phyloP scores from a whole-genome alignment of 257 asterid species.

The Salvia splendens region DNA sequence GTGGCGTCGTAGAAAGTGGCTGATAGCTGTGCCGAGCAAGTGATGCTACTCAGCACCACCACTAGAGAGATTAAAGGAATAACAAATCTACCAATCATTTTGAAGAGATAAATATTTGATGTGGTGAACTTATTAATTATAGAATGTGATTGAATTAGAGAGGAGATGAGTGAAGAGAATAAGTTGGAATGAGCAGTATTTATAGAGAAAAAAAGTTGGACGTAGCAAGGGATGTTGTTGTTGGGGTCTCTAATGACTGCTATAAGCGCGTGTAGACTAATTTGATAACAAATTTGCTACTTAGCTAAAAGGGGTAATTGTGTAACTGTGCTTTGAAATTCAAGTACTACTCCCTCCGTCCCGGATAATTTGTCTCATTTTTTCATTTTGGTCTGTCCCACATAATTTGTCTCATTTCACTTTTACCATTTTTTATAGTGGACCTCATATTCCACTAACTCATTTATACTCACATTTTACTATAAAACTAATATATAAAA shows the following conservation, averaged over 20 bases:
- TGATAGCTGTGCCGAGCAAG: constrained; percentile 43
- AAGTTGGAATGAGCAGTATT: too few species aligned
- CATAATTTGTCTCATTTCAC: too few species aligned
- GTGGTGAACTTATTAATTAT: too few species aligned
- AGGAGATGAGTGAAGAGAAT: neutral
- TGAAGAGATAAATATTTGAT: neutral
- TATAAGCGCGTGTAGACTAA: constrained; percentile 4
- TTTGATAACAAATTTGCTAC: neutral
- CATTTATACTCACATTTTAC: too few species aligned
- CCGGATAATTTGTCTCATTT: too few species aligned
- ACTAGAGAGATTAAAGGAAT: neutral
- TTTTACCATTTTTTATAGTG: too few species aligned
- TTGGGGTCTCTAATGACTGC: constrained; percentile 11
- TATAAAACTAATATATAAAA: too few species aligned
- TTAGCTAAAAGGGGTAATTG: neutral
- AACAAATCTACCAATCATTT: constrained; percentile 8
- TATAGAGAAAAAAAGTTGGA: neutral
- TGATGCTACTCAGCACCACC: constrained; percentile 13
- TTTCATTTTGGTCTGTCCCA: too few species aligned
- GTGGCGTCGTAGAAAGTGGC: constrained; percentile 33
- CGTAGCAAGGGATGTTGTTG: too few species aligned
- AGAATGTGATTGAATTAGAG: too few species aligned
- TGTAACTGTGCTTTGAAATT: neutral
- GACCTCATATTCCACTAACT: too few species aligned
- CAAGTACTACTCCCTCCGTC: too few species aligned